Evolutionary conservation across 140 eudicot genomes (phyloP).

Genomic region (Oenanthe javanica): DNA sequence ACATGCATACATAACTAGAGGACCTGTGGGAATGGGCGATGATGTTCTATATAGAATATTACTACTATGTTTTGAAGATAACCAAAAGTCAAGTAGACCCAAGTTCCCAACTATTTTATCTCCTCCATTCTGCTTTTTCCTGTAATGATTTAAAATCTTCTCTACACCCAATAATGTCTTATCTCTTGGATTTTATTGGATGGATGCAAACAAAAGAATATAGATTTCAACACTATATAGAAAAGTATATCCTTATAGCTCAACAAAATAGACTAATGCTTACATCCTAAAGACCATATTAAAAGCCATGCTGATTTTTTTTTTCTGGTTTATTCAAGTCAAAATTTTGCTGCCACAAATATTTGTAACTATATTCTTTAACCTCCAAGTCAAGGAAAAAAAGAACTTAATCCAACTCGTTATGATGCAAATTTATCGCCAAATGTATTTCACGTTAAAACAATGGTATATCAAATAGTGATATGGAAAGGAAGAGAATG

Average conservation of each 20-base stretch:
- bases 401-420: not conserved
- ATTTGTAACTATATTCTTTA: too few species aligned
- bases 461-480: not conserved
- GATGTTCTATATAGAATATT: not conserved
- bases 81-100: constrained; percentile 13
- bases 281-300: not conserved
- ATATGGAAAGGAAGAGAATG: not conserved
- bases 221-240: not conserved
- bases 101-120: constrained; percentile 10
- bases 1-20: not conserved
- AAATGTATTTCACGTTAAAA: not conserved
- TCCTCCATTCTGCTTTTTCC: not conserved
- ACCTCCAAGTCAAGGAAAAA: not conserved
- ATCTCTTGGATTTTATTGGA: constrained; percentile 6
- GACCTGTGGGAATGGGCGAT: constrained; percentile 5
- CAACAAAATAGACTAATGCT: not conserved
- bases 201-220: not conserved
- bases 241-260: not conserved
- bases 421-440: not conserved
- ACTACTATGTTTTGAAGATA: constrained; percentile 9
- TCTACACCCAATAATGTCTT: not conserved
- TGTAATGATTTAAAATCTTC: not conserved
- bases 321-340: not conserved
- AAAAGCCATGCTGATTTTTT: not conserved
- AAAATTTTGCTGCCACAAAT: not conserved